These are phyloP conservation scores for Talaromyces pinophilus DNA, from an alignment of 2,329 filamentous ascomycete genomes.

Conservation along the genomic window DNA sequence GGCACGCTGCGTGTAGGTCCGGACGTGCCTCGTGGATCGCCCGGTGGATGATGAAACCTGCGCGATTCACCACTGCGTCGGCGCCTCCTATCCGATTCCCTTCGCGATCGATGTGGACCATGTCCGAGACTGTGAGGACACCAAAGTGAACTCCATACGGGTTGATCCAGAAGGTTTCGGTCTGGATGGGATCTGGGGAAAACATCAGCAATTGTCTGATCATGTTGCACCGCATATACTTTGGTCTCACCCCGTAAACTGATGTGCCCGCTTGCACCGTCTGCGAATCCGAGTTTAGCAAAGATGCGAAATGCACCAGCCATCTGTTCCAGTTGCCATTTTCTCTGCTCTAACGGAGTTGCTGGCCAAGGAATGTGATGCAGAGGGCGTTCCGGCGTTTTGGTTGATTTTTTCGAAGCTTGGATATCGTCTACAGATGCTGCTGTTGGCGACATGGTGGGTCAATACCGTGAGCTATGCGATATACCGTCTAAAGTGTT, in stretches of 20 bases:
- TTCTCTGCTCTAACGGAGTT: constrained; percentile 14
- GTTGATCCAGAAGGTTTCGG: constrained; percentile 42
- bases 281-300: constrained; percentile 28
- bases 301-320: constrained; percentile 29
- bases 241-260: constrained; percentile 24
- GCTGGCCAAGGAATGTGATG: constrained; percentile 19
- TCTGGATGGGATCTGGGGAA: constrained; percentile 28
- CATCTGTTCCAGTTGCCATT: constrained; percentile 26
- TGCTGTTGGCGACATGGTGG: constrained; percentile 13
- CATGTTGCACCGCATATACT: background rate
- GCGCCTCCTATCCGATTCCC: constrained; percentile 48
- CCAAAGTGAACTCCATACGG: constrained; percentile 47
- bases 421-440: background rate
- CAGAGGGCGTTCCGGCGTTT: constrained; percentile 14
- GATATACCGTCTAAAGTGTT: background rate
- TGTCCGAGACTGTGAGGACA: constrained; percentile 48
- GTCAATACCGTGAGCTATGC: background rate
- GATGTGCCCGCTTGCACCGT: constrained; percentile 27
- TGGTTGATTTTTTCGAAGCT: background rate
- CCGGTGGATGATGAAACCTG: constrained; percentile 52
- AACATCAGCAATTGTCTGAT: background rate
- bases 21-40: constrained; percentile 50
- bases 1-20: constrained; percentile 49
- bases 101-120: constrained; percentile 48
- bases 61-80: constrained; percentile 44